Conservation (phyloP, 2,329 filamentous ascomycete genomes). For the Aspergillus floridensis region DNA sequence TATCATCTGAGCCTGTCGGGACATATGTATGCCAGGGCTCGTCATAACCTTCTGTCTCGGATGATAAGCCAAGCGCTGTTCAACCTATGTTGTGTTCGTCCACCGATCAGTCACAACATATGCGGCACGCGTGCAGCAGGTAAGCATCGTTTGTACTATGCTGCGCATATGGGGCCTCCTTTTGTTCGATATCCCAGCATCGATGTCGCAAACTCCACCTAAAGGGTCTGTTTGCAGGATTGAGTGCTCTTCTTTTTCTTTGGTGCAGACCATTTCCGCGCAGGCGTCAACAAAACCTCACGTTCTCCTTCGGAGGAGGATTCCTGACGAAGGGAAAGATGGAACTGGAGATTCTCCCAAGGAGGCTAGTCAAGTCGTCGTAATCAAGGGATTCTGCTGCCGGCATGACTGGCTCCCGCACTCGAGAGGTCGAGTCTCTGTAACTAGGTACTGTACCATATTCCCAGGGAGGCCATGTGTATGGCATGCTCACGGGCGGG, state of each 20-base stretch:
- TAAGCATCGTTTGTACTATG: conserved; percentile 5
- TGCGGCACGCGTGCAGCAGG: neutral
- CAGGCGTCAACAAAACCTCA: neutral
- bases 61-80: conserved; percentile 1
- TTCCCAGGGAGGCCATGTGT: conserved; percentile 10
- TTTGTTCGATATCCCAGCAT: conserved; percentile 1
- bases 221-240: neutral
- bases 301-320: neutral
- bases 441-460: neutral
- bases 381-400: conserved; percentile 13
- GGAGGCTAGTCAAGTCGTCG: conserved; percentile 16
- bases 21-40: neutral
- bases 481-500: conserved; percentile 15
- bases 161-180: neutral
- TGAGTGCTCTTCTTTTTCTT: neutral
- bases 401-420: neutral
- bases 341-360: conserved; percentile 7
- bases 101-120: neutral
- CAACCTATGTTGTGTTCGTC: neutral
- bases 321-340: neutral
- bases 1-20: conserved; percentile 17
- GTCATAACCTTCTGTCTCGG: conserved; percentile 3
- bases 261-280: neutral
- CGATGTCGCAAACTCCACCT: neutral
- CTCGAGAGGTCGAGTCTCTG: neutral